phyloP scores from a whole-genome alignment of 176 grass and related monocot species.

The Oryza australiensis region DNA sequence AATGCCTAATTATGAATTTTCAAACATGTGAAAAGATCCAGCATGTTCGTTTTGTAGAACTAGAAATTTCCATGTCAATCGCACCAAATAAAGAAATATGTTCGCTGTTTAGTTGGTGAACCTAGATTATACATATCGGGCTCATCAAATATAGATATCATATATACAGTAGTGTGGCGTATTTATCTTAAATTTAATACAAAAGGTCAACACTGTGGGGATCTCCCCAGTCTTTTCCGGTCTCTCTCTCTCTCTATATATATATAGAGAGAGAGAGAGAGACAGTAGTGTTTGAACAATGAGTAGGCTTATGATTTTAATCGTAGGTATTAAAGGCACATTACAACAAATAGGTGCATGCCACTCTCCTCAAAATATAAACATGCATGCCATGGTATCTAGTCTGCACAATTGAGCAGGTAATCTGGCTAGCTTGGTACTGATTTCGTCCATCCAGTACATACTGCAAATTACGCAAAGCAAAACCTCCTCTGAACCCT shows the following conservation, averaged over 20 bases:
- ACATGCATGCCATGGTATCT: not conserved
- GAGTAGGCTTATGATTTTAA: not conserved
- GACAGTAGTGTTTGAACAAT: not conserved
- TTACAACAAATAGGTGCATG: not conserved
- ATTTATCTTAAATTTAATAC: too few relatives aligned
- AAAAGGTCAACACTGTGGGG: too few relatives aligned
- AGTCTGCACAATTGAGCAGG: not conserved
- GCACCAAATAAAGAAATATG: not conserved
- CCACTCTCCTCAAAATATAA: not conserved
- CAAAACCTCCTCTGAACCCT: not conserved
- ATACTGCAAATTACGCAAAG: slow-evolving; percentile 8
- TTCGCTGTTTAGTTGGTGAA: not conserved
- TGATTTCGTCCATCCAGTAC: not conserved
- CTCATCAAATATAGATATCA: not conserved
- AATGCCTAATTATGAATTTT: not conserved
- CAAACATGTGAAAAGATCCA: not conserved
- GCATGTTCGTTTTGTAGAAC: not conserved
- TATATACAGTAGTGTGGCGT: not conserved
- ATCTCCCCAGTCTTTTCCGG: too few relatives aligned
- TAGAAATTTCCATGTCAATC: not conserved
- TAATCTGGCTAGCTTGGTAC: not conserved
- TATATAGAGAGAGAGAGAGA: too few relatives aligned
- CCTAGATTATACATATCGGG: not conserved
- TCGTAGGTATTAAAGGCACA: not conserved
- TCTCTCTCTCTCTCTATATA: too few relatives aligned